Base-by-base conservation (phyloP, 495 filamentous ascomycete species). In the Podospora pseudoanserina region DNA sequence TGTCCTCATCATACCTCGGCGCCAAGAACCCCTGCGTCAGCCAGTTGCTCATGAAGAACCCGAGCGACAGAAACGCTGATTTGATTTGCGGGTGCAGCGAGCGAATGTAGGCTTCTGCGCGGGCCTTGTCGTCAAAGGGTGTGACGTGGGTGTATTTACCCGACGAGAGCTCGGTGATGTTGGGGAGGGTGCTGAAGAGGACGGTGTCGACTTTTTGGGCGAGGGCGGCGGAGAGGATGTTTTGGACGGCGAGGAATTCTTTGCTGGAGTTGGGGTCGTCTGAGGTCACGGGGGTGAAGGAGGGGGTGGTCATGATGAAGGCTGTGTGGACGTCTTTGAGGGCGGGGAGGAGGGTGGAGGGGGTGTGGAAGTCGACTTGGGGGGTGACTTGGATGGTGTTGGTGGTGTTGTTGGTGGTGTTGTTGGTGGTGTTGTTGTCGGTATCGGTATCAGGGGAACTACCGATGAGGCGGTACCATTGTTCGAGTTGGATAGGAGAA, bases 171-270 rank as follows among this genome's bases (percentile, higher is more conserved):
- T 76, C 64, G 0, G 16, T 74, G 39, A 72, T 69, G 28, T 71
- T 57, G n/a, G 80, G 77, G 1, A 80, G 71, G 0, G 81, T 82
- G 73, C 80, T 83, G 76, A 81, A 87, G 68, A 88, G 85, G 68
- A 86, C 64, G 68, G 83, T 80, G 54, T 80, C 18, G 13, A 74
- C 83, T 15, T 83, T 83, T 30, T 76, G 74, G 1, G 72, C 76
- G 18, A 85, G 75, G 30, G 83, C 78, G 3, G 78, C 74, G 65
- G 86, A 84, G 59, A 81, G 83, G 32, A 86, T 77, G 13, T 71
- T 73, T 65, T 84, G 86, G 62, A 65, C 81, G 18, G 75, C 74
- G 63, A 72, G 66, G 72, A 77, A 75, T 71, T 86, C 82, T 27
- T 65, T 66, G 16, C 76, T 60, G 39, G 71, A 73, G 53, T 82